Evolutionary conservation across 768 basidiomycete species (phyloP).

Genomic region (Leccinum sublutescens): DNA sequence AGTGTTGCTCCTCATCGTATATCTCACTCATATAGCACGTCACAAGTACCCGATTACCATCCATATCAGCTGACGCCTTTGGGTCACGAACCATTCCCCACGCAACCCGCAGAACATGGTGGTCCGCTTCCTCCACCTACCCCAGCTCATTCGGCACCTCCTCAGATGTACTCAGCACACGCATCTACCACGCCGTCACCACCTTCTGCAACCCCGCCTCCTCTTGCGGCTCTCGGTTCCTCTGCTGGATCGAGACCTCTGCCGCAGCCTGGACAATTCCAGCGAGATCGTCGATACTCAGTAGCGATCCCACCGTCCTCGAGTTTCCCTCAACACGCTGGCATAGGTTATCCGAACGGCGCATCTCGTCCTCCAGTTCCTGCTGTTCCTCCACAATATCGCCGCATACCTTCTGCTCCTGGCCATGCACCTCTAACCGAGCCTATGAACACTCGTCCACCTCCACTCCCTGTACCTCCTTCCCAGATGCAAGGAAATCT

Average conservation of each 20-base stretch:
- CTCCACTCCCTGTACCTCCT: conserved; percentile 30
- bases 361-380: conserved; percentile 18
- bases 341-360: conserved; percentile 14
- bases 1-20: conserved; percentile 19
- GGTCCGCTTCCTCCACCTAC: conserved; percentile 21
- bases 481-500: conserved; percentile 24
- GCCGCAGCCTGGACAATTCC: conserved; percentile 32
- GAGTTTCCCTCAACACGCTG: conserved; percentile 31
- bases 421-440: conserved; percentile 27
- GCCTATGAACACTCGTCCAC: conserved; percentile 11
- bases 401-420: conserved; percentile 26
- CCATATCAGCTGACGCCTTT: conserved; percentile 20
- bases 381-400: conserved; percentile 36
- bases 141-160: conserved; percentile 22
- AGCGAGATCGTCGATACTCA: conserved; percentile 32
- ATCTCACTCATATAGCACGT: conserved; percentile 29
- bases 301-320: conserved; percentile 29
- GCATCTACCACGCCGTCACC: conserved; percentile 25
- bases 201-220: conserved; percentile 18
- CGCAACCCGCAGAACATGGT: conserved; percentile 25
- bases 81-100: conserved; percentile 27
- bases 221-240: conserved; percentile 1
- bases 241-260: conserved; percentile 29
- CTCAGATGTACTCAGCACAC: conserved; percentile 24
- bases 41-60: conserved; percentile 28